Evolutionary conservation across 305 asterid species (phyloP), one percentile per base, ranked within the genome.

Genomic region (Rubia tinctorum): DNA sequence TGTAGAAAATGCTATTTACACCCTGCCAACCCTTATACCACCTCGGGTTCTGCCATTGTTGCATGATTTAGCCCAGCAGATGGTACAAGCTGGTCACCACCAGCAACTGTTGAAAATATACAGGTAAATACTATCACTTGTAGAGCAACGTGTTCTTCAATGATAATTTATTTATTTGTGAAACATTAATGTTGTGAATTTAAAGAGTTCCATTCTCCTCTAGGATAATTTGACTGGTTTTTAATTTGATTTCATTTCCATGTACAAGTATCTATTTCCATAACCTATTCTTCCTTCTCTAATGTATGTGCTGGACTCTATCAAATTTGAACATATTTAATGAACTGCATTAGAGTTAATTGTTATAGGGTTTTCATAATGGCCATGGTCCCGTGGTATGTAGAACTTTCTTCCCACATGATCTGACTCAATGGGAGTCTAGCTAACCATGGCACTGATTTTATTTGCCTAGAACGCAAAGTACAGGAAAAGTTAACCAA

Each of bases 51-150:
- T 91, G 75, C 97, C 98, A 20, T 72, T 95, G 79, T 79, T 95
- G 90, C 99, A 90, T 86, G 98, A 92, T 81, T 85, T 95, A 79
- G 94, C 94, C 37, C 87, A 74, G 71, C 97, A 95, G 82, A 89
- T 92, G 98, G 88, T 95, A 83, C 93, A 92, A 85, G 96, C 97
- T 80, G 97, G 96, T 71, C 84, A 89, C 83, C 89, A 87, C 73
- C 96, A 80, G 76, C 97, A 95, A 85, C 83, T 92, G 73, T 89
- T 86, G 75, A 89, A 75, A 79, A 82, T 88, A 84, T 92, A 95
- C 90, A 83, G 98, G 99, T 89, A 79, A 71, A 69, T 25, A 44
- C 47, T 63, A 39, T 61, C 60, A 70, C 68, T 71, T 47, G 27
- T 74, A 70, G 47, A 75, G 66, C 59, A 75, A 71, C 42, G 39